Evolutionary conservation across 306 rosid genomes (phyloP), one percentile per base, ranked within the genome.

Genomic region (Quillaja saponaria): DNA sequence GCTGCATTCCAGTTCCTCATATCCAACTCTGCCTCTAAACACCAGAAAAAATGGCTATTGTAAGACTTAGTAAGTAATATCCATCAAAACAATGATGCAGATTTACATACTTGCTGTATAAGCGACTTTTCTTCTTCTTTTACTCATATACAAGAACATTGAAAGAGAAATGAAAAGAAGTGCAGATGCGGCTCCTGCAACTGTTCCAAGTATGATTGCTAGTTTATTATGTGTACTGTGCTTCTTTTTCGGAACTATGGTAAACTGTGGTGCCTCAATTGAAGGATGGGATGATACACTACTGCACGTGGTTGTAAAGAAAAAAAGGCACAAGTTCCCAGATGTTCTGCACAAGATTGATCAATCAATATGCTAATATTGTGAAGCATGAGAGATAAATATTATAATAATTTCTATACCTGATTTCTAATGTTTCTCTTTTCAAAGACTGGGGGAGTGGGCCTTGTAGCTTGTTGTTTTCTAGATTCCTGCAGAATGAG

Each of bases 1-100:
- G 87, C 95, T 38, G 83, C 71, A 51, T 89, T 87, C 95, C 98
- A 91, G 65, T 84, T 91, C 66, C 91, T 73, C 56, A 82, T 75
- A 41, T 88, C 88, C 16, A 49, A 63, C 51, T 81, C 85, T 49
- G 60, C 78, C 34, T 72, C 96, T 85, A 49, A 35, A 61, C 54
- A 33, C 19, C 49, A 71, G 34, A 63, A 59, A 61, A 46, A 54
- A 41, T 50, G 12, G 19, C 33, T 19, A 45, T 48, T 20, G 13
- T 47, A 31, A 28, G n/a, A n/a, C n/a, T n/a, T n/a, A n/a, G n/a
- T n/a, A n/a, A n/a, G n/a, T n/a, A n/a, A n/a, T n/a, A n/a, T n/a
- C n/a, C n/a, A n/a, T n/a, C n/a, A n/a, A 28, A 13, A 12, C 11
- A 33, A 48, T 1, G 33, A 42, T 39, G 40, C 13, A 34, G 20